Percentiles rank a stretch among this genome's conserved stretches.
phyloP scores from a whole-genome alignment of 805 yeast species.

The Suhomyces kilbournensis region DNA sequence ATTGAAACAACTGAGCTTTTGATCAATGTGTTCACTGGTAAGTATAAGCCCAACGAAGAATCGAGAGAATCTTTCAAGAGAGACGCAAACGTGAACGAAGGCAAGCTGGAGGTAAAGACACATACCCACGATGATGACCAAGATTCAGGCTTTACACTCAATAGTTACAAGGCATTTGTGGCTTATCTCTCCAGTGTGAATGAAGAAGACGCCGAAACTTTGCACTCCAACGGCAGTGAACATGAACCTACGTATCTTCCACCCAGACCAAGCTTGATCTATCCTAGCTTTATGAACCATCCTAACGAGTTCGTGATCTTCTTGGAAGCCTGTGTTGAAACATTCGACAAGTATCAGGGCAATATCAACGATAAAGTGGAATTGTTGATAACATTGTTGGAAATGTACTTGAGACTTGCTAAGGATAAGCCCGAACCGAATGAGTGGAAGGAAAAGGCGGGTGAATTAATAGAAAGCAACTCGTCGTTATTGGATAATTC shows the following conservation, averaged over 20 bases:
- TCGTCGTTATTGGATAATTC: slow-evolving; percentile 53
- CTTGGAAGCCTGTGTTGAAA: slow-evolving; percentile 83
- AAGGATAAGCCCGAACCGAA: slow-evolving; percentile 16
- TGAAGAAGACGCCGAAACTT: not conserved
- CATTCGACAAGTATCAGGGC: slow-evolving; percentile 75
- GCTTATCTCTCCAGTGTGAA: slow-evolving; percentile 22
- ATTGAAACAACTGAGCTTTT: slow-evolving; percentile 77
- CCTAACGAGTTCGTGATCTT: slow-evolving; percentile 89
- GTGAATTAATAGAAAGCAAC: slow-evolving; percentile 44
- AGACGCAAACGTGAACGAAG: slow-evolving; percentile 7
- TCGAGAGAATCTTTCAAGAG: slow-evolving; percentile 2
- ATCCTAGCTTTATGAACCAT: slow-evolving; percentile 80
- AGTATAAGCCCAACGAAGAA: slow-evolving; percentile 48
- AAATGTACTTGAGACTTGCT: slow-evolving; percentile 69
- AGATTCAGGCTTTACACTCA: slow-evolving; percentile 18
- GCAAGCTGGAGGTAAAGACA: slow-evolving; percentile 5
- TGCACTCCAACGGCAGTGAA: slow-evolving; percentile 4
- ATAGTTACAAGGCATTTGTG: slow-evolving; percentile 32
- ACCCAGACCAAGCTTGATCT: slow-evolving; percentile 84
- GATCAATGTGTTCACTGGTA: slow-evolving; percentile 87
- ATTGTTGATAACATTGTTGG: slow-evolving; percentile 74
- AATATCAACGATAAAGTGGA: slow-evolving; percentile 65
- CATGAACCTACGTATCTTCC: slow-evolving; percentile 77
- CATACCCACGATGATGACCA: slow-evolving; percentile 4
- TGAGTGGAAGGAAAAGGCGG: slow-evolving; percentile 69